Conservation (phyloP, 352 stramenopile species). For the Globisporangium nodosum region DNA sequence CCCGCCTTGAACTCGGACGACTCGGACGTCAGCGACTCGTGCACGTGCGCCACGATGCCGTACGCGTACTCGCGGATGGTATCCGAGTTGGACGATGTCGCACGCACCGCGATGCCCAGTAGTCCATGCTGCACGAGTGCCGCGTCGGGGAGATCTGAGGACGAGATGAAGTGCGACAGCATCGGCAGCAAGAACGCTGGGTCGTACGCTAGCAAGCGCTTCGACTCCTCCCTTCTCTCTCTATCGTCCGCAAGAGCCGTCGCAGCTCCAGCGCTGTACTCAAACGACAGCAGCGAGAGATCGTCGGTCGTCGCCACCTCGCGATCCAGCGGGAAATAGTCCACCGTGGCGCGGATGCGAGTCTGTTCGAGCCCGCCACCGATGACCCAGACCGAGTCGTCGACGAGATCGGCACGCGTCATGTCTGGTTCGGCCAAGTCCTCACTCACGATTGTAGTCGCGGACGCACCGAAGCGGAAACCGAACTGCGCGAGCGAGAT, state of each 20-base stretch:
- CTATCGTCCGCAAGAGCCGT: neutral
- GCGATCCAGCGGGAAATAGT: constrained; percentile 59
- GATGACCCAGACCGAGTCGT: constrained; percentile 66
- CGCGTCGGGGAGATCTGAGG: constrained; percentile 49
- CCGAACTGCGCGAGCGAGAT: constrained; percentile 41
- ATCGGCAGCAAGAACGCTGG: constrained; percentile 73
- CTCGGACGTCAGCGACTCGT: constrained; percentile 63
- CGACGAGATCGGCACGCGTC: constrained; percentile 38
- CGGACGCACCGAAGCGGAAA: constrained; percentile 68
- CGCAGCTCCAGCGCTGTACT: neutral
- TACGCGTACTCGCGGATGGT: constrained; percentile 62
- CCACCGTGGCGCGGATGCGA: constrained; percentile 65
- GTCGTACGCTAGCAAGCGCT: constrained; percentile 39
- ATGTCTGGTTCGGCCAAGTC: neutral
- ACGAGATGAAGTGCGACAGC: constrained; percentile 71
- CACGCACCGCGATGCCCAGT: constrained; percentile 61
- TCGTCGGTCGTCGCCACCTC: constrained; percentile 23
- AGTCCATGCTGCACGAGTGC: constrained; percentile 68
- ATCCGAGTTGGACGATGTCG: constrained; percentile 53
- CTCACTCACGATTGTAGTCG: constrained; percentile 19
- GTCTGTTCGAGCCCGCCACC: constrained; percentile 52
- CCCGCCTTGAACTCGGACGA: constrained; percentile 63
- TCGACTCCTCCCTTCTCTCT: constrained; percentile 3
- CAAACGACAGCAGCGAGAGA: constrained; percentile 23
- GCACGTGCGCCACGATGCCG: constrained; percentile 66